Evolutionary conservation across 2,329 filamentous ascomycete genomes (phyloP), one percentile per base, ranked within the genome.

Genomic region (Nigrospora osmanthi): DNA sequence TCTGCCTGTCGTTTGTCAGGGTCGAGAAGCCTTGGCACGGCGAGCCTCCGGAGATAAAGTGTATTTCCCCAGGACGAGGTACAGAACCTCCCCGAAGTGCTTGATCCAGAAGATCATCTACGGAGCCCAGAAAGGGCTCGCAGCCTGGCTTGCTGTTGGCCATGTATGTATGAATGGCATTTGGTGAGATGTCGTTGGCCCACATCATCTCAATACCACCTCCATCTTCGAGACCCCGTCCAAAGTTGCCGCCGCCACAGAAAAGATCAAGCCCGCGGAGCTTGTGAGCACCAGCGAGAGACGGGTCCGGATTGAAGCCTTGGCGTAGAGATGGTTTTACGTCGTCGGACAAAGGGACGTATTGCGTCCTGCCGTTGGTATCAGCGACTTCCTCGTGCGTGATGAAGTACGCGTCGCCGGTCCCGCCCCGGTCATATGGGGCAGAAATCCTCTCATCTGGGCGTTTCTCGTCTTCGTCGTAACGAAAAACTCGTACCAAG

Each of bases 1-100:
- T 82, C 0, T 70, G 65, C 53, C 73, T 80, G 52, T 82, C 62
- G 0, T 52, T 53, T 6, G 90, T 90, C 1, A 87, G 60, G 0
- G 52, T 44, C 0, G 85, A 89, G 54, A 89, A 93, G 0, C 85
- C 87, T 14, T 83, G 85, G 52, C 88, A 94, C 0, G 88, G 88
- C 42, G 80, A 87, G 0, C 88, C 88, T 1, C 78, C 87, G 2
- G 76, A 77, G 10, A 91, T 78, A 30, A 88, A 74, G 11, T 86
- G 76, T 0, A 91, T 76, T 1, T 81, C 69, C 1, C 83, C 85
- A 1, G 83, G 69, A 1, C 52, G 54, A 0, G 84, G 81, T 5
- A 86, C 69, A 1, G 55, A 48, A 0, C 67, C 57, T 0, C 79
- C 83, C 3, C 63, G 45, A 1, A 89, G 66, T 0, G 78, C 79